A percentile compares a stretch with the other conserved stretches of the same genome.
Conservation (phyloP, 345 rosid genomes). For the Kandelia obovata region DNA sequence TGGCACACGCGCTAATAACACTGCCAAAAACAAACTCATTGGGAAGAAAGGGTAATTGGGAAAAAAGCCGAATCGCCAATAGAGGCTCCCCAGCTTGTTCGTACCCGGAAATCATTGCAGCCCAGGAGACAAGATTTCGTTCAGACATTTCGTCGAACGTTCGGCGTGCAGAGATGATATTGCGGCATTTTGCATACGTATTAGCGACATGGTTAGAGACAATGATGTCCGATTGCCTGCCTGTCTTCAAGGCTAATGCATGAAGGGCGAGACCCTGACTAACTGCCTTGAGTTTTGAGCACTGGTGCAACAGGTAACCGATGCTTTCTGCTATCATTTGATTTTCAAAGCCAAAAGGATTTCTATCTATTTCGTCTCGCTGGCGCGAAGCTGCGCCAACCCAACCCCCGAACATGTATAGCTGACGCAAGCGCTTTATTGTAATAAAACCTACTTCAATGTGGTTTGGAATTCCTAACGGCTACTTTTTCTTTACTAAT, state of each 20-base stretch:
- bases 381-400: too few relatives aligned
- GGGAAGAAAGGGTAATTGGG: constrained; percentile 34
- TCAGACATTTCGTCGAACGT: constrained; percentile 55
- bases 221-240: constrained; percentile 33
- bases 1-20: constrained; percentile 43
- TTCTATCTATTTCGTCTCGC: too few relatives aligned
- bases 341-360: neutral
- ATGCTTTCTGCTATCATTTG: constrained; percentile 24
- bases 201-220: constrained; percentile 51
- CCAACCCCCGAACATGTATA: too few relatives aligned
- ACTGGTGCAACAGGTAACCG: constrained; percentile 40
- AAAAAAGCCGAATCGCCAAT: constrained; percentile 39
- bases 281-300: constrained; percentile 42
- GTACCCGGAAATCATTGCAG: constrained; percentile 63
- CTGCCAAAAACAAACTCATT: constrained; percentile 53
- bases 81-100: constrained; percentile 36
- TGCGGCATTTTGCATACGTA: constrained; percentile 54
- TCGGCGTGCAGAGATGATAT: constrained; percentile 34
- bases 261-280: constrained; percentile 45
- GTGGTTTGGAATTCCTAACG: too few relatives aligned
- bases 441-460: too few relatives aligned
- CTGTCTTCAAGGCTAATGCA: constrained; percentile 39
- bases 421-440: too few relatives aligned
- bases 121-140: constrained; percentile 59
- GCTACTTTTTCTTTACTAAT: too few relatives aligned